Evolutionary conservation across 768 basidiomycete genomes (phyloP).

Genomic region (Trametes cingulata): DNA sequence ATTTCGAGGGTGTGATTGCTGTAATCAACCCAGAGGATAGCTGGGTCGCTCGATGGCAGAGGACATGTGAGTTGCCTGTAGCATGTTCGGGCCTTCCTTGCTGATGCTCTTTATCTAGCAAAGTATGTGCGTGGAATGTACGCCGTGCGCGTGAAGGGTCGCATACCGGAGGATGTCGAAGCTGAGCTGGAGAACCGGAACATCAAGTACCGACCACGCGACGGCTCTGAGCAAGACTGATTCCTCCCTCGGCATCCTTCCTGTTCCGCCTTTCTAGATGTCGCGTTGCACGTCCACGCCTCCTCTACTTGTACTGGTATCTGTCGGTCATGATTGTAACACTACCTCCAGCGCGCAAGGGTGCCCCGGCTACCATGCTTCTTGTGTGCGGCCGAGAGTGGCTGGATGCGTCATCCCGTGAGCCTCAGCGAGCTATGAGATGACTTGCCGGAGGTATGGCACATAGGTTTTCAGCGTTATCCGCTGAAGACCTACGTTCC

Average conservation of each 20-base stretch:
- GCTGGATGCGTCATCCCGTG: no score
- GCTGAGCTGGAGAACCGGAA: constrained; percentile 74
- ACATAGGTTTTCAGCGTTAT: constrained; percentile 2
- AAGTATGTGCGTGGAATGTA: constrained; percentile 93
- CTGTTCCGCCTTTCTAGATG: no score
- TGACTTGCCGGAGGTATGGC: neutral
- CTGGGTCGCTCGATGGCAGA: constrained; percentile 97
- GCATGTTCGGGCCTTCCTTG: neutral
- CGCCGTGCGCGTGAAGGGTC: constrained; percentile 85
- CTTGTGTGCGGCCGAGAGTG: no score
- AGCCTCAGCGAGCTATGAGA: no score
- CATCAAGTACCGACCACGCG: constrained; percentile 84
- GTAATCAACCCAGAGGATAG: constrained; percentile 83
- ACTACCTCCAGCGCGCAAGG: no score
- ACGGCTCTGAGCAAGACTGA: constrained; percentile 58
- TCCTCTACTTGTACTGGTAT: no score
- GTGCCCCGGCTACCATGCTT: no score
- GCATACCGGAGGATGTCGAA: constrained; percentile 84
- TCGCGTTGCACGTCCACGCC: neutral
- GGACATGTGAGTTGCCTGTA: constrained; percentile 66
- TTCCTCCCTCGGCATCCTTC: no score
- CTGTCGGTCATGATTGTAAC: neutral
- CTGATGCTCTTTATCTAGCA: constrained; percentile 45
- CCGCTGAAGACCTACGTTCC: constrained; percentile 13
- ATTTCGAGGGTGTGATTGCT: constrained; percentile 91